Percentiles rank a stretch among this genome's conserved stretches.
These are phyloP conservation scores for Daldinia eschscholtzii DNA, from an alignment of 2,329 filamentous ascomycete species.

Conservation along the genomic window DNA sequence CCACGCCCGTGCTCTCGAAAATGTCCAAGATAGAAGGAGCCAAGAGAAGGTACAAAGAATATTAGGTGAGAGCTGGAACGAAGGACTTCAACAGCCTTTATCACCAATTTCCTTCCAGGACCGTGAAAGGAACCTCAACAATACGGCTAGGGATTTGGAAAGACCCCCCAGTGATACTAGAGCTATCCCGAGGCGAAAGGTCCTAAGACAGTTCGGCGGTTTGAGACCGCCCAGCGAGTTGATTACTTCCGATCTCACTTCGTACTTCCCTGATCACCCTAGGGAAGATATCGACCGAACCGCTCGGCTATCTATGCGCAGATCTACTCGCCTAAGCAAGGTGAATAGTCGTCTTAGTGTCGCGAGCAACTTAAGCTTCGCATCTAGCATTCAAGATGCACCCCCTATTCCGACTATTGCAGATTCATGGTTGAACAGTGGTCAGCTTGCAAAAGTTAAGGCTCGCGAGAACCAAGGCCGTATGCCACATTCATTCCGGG, in stretches of 20 bases:
- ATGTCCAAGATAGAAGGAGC: slow-evolving; percentile 77
- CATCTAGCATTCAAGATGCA: slow-evolving; percentile 91
- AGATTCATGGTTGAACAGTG: slow-evolving; percentile 84
- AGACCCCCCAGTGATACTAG: slow-evolving; percentile 64
- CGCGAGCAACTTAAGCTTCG: slow-evolving; percentile 91
- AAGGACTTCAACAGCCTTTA: slow-evolving; percentile 83
- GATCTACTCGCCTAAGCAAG: slow-evolving; percentile 90
- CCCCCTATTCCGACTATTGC: slow-evolving; percentile 96
- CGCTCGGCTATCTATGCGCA: slow-evolving; percentile 89
- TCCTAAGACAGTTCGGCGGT: slow-evolving; percentile 85
- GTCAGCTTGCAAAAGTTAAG: slow-evolving; percentile 64
- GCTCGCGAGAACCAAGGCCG: slow-evolving; percentile 60
- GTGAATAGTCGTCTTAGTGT: slow-evolving; percentile 94
- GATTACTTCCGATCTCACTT: slow-evolving; percentile 94
- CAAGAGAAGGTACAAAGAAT: slow-evolving; percentile 91
- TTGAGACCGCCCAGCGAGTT: slow-evolving; percentile 94
- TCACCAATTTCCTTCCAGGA: slow-evolving; percentile 83
- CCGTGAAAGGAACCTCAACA: slow-evolving; percentile 75
- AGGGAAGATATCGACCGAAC: slow-evolving; percentile 96
- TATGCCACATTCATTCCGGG: slow-evolving; percentile 75
- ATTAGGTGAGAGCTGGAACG: slow-evolving; percentile 87
- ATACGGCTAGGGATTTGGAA: slow-evolving; percentile 69
- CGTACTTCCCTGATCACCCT: slow-evolving; percentile 96
- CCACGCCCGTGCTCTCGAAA: slow-evolving; percentile 73
- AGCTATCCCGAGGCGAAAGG: slow-evolving; percentile 63